Percentiles rank a stretch among this genome's conserved stretches.
These are phyloP conservation scores for Thermothielavioides terrestris DNA, from an alignment of 495 filamentous ascomycete species.

Conservation along the genomic window DNA sequence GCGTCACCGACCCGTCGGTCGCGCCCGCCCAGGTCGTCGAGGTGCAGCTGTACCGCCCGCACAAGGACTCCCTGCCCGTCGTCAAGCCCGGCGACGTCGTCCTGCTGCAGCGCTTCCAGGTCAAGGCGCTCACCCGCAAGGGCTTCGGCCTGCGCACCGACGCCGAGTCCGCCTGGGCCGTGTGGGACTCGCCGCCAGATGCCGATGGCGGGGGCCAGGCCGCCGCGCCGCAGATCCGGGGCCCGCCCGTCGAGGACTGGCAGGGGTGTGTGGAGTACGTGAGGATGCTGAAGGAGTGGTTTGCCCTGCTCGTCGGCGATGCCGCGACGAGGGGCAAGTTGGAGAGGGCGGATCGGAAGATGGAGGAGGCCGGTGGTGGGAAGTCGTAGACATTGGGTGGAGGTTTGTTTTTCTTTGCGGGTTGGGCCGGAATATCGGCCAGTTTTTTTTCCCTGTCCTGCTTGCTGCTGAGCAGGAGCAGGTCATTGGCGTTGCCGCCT, in stretches of 20 bases:
- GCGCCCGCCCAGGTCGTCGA: conserved; percentile 39
- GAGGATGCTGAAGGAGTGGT: conserved; percentile 33
- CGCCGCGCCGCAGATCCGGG: conserved; percentile 35
- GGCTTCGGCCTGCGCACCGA: conserved; percentile 40
- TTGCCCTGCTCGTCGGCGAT: conserved; percentile 24
- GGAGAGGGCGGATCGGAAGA: conserved; percentile 34
- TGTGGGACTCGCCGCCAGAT: conserved; percentile 33
- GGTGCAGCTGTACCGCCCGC: conserved; percentile 68
- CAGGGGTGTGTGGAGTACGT: conserved; percentile 29
- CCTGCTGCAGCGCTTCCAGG: conserved; percentile 65
- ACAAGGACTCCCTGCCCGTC: conserved; percentile 60
- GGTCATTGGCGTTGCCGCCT: too few relatives aligned
- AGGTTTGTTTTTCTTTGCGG: background rate
- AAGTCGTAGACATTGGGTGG: background rate
- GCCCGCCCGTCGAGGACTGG: conserved; percentile 36
- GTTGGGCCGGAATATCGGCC: background rate
- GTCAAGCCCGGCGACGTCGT: conserved; percentile 64
- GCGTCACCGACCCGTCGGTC: conserved; percentile 57
- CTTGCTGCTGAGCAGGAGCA: too few relatives aligned
- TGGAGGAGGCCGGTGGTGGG: conserved; percentile 1
- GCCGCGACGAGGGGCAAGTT: conserved; percentile 29
- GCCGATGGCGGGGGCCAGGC: background rate
- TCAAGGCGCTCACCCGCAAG: conserved; percentile 45
- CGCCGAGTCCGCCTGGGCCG: conserved; percentile 52
- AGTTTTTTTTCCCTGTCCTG: background rate